Percentiles rank a stretch among this genome's conserved stretches.
phyloP scores from a whole-genome alignment of 306 rosid species.

The Inga leiocalycina region DNA sequence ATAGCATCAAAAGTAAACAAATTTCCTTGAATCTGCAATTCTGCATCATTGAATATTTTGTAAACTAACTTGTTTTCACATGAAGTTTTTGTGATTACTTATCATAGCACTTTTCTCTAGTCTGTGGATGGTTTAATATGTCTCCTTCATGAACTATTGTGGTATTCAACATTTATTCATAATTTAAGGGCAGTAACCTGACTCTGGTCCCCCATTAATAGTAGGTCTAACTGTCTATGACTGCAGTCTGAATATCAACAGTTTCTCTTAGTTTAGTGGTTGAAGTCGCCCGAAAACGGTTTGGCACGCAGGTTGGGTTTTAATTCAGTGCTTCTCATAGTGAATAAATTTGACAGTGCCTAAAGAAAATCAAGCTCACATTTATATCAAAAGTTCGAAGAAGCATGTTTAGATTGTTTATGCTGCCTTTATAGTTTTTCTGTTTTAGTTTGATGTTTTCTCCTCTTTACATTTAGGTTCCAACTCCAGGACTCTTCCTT shows the following conservation, averaged over 20 bases:
- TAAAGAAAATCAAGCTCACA: not conserved
- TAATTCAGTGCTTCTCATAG: conserved; percentile 13
- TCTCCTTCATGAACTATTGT: conserved; percentile 5
- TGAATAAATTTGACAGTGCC: not conserved
- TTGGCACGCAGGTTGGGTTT: not conserved
- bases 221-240: not conserved
- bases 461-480: not conserved
- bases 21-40: not conserved
- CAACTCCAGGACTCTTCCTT: not conserved
- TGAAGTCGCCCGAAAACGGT: not conserved
- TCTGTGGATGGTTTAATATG: not conserved
- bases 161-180: not conserved
- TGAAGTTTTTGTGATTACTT: not conserved
- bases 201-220: not conserved
- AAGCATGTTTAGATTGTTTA: not conserved
- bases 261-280: not conserved
- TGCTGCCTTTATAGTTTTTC: not conserved
- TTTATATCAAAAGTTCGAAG: not conserved
- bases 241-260: not conserved
- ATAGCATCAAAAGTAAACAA: not conserved
- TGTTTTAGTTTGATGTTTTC: conserved; percentile 16
- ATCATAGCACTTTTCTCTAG: not conserved
- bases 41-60: not conserved
- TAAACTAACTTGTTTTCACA: not conserved
- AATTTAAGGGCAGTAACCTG: conserved; percentile 3